Base-by-base conservation (phyloP, 345 rosid genomes). In the Orychophragmus violaceus region DNA sequence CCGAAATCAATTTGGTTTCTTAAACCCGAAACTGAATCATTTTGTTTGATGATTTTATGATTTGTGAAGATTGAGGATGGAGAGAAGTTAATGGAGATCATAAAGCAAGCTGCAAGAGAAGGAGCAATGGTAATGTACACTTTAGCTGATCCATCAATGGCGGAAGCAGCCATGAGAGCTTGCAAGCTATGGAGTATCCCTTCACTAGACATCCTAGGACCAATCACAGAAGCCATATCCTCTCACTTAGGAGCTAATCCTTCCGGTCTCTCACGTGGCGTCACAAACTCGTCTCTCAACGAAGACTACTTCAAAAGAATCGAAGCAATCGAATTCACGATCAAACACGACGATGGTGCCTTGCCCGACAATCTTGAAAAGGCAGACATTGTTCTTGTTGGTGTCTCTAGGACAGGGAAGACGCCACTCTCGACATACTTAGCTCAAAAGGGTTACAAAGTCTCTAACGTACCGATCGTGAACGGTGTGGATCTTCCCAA, bases 301-400 rank as follows among this genome's bases (percentile, higher is more conserved):
- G 93, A 85, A 13, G 96, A 93, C 17, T 93, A 84, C 78, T 90
- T 93, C 69, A 33, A 24, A 44, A 44, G 89, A 32, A 85, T 90
- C 27, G 89, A 87, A 78, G 95, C 96, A 5, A 81, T 90, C 44
- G 96, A 93, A 51, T 93, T 93, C 78, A 93, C 92, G 0, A 88
- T 90, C 78, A 88, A 88, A 80, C 92, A 88, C 61, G 98, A 87
- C 66, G 97, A 93, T 28, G 97, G 95, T 9, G 89, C 87, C 16
- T 65, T 88, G 18, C 98, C 97, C 0, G 74, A 82, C 46, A 88
- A 90, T 78, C 76, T 93, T 78, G 73, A 67, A 48, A 84, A 81
- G 57, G 89, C 90, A 13, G 90, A 88, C 66, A 82, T 88, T 46
- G 71, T 90, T 64, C 95, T 93, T 46, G 78, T 87, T 0, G 92